These are phyloP conservation scores for Ustilago nuda DNA, from an alignment of 1,284 basidiomycete genomes.

Conservation along the genomic window DNA sequence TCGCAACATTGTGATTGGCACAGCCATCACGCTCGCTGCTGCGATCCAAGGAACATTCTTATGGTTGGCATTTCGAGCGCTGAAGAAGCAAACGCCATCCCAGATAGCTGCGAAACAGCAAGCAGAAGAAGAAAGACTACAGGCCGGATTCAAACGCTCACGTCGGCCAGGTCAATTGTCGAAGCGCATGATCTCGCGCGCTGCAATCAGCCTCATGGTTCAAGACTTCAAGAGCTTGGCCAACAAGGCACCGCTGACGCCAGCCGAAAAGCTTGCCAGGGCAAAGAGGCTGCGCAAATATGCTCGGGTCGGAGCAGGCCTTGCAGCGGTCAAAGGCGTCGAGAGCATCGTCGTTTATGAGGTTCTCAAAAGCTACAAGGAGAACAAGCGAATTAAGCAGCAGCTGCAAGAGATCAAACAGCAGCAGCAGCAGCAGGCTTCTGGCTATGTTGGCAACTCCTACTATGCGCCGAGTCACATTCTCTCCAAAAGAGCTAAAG, in stretches of 20 bases:
- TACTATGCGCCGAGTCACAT: neutral
- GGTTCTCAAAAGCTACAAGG: neutral
- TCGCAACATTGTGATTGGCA: too few relatives aligned
- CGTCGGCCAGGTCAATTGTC: neutral
- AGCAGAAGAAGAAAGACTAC: neutral
- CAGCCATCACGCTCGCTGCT: neutral
- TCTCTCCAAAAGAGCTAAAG: too few relatives aligned
- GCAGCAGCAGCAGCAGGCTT: neutral
- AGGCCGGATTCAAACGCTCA: neutral
- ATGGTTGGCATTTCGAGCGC: neutral
- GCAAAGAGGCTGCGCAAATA: constrained; percentile 4
- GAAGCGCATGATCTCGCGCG: neutral
- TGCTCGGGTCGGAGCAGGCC: neutral
- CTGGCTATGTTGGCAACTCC: neutral
- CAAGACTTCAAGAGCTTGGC: constrained; percentile 17
- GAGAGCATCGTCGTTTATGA: neutral
- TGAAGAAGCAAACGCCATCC: neutral
- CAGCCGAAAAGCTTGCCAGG: constrained; percentile 8
- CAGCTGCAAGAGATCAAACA: neutral
- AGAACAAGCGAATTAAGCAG: neutral
- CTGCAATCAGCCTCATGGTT: neutral
- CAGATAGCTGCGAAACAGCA: neutral
- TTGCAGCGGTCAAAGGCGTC: neutral
- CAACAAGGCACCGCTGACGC: neutral
- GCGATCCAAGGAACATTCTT: neutral